Conservation (phyloP, 768 basidiomycete genomes). For the Leccinellum rugosiceps region DNA sequence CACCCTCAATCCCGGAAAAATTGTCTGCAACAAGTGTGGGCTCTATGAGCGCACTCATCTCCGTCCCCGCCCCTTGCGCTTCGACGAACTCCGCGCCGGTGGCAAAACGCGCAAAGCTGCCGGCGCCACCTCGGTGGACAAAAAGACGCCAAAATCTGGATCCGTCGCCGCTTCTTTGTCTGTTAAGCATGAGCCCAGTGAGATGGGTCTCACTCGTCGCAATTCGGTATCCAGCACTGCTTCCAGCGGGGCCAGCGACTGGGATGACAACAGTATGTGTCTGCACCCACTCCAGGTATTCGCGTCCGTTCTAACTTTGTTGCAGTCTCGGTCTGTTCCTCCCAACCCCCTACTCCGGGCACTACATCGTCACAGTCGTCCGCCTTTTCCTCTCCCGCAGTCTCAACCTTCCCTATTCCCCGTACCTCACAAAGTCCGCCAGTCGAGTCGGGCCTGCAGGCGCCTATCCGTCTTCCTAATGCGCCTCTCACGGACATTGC, state of each 20-base stretch:
- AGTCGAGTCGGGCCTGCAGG: conserved; percentile 43
- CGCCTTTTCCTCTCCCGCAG: conserved; percentile 63
- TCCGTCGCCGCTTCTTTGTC: conserved; percentile 34
- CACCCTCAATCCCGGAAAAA: conserved; percentile 87
- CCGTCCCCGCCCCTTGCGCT: conserved; percentile 76
- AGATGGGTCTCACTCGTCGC: conserved; percentile 51
- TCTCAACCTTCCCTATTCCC: conserved; percentile 58
- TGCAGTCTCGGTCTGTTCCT: conserved; percentile 30
- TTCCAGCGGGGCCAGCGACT: conserved; percentile 61
- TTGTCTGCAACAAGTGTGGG: conserved; percentile 93
- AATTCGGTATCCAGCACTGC: conserved; percentile 59
- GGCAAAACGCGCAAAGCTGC: conserved; percentile 67
- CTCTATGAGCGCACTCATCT: conserved; percentile 88
- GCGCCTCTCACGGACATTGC: conserved; percentile 70
- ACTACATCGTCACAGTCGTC: conserved; percentile 60
- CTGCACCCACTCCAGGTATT: not conserved
- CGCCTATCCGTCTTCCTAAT: conserved; percentile 66
- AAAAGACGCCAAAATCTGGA: conserved; percentile 34
- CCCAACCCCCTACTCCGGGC: conserved; percentile 34
- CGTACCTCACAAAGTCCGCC: conserved; percentile 50
- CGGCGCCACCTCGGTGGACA: conserved; percentile 21
- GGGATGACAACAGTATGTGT: conserved; percentile 73
- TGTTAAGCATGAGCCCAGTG: conserved; percentile 66
- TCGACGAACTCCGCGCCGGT: conserved; percentile 85
- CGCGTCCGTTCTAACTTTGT: not conserved